Evolutionary conservation across 2,329 filamentous ascomycete species (phyloP).

Genomic region (Fusarium nurragi): DNA sequence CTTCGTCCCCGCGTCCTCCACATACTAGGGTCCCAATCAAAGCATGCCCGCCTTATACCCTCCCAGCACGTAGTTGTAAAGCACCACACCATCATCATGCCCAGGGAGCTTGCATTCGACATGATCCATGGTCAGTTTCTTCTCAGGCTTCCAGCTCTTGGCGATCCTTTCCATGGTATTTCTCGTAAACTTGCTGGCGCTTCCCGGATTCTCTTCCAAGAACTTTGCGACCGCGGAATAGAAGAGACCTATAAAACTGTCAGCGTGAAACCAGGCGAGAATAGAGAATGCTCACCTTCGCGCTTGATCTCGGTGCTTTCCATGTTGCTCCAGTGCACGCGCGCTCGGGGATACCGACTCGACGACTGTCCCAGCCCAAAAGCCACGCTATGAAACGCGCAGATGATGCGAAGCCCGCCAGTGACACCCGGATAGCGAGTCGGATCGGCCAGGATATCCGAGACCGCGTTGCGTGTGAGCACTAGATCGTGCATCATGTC

Average conservation of each 20-base stretch:
- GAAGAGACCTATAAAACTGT: not conserved
- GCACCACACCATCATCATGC: not conserved
- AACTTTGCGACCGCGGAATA: not conserved
- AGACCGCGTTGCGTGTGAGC: not conserved
- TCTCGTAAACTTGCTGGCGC: not conserved
- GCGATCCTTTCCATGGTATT: not conserved
- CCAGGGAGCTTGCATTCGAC: not conserved
- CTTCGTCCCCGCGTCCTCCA: no score
- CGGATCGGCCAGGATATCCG: accelerated
- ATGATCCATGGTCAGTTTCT: not conserved
- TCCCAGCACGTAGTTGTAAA: not conserved
- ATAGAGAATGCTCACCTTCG: not conserved
- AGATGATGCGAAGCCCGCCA: not conserved
- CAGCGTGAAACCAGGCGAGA: accelerated
- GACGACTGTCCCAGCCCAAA: accelerated
- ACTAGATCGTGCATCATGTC: not conserved
- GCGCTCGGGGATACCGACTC: not conserved
- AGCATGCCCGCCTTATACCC: not conserved
- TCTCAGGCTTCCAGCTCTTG: not conserved
- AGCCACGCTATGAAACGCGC: not conserved
- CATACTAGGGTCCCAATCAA: not conserved
- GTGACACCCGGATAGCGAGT: not conserved
- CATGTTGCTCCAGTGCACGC: not conserved
- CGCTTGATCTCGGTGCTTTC: not conserved
- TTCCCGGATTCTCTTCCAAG: not conserved